Conservation (phyloP, 495 filamentous ascomycete species). For the Hamigera avellanea region DNA sequence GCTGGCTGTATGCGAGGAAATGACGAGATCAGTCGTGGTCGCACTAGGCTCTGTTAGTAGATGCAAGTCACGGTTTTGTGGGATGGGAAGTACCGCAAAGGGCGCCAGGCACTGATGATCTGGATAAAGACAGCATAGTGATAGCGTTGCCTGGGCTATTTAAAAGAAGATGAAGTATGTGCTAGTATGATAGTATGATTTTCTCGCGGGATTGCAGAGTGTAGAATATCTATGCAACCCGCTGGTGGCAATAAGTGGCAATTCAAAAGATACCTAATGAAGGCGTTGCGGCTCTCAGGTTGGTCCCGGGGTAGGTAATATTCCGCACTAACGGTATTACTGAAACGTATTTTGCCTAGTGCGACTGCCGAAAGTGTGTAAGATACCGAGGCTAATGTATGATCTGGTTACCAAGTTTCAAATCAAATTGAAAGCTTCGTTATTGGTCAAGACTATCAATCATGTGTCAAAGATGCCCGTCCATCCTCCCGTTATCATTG, state of each 20-base stretch:
- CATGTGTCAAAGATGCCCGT: neutral
- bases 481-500: no score
- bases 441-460: slow-evolving; percentile 7
- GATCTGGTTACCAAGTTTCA: slow-evolving; percentile 3
- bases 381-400: no score
- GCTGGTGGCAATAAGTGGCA: no score
- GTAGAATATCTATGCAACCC: no score
- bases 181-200: no score
- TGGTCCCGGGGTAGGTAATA: no score
- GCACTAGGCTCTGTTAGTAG: slow-evolving; percentile 12
- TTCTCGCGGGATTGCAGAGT: no score
- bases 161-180: no score
- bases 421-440: slow-evolving; percentile 9
- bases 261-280: no score
- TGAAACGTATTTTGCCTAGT: neutral
- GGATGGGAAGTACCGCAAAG: slow-evolving; percentile 14
- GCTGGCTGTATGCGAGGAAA: slow-evolving; percentile 18
- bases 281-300: slow-evolving; percentile 1
- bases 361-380: no score
- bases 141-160: neutral
- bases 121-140: slow-evolving; percentile 20
- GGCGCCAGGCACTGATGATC: slow-evolving; percentile 20
- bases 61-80: neutral
- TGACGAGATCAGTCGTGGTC: slow-evolving; percentile 13
- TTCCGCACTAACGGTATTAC: slow-evolving; percentile 7